These are phyloP conservation scores for Scenedesmus sp. DNA, from an alignment of 163 green algal species.

Conservation along the genomic window DNA sequence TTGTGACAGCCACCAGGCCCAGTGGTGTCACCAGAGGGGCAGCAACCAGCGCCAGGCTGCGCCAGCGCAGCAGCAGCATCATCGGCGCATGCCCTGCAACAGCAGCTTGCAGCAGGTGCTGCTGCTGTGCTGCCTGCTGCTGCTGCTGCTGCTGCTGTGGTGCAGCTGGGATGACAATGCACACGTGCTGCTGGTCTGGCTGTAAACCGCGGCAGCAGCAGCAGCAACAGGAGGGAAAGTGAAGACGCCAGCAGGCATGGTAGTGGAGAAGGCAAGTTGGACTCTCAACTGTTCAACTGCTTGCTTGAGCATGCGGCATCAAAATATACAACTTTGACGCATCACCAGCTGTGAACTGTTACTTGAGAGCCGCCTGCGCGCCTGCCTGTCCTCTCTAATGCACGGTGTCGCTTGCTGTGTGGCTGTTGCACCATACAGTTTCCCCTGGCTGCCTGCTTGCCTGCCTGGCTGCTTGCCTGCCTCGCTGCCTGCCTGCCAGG, in stretches of 20 bases:
- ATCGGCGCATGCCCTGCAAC: conserved; percentile 25
- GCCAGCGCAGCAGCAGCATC: conserved; percentile 48
- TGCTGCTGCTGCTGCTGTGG: conserved; percentile 7
- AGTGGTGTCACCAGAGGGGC: conserved; percentile 26
- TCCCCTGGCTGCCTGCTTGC: neutral
- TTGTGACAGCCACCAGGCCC: neutral
- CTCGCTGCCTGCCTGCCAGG: neutral
- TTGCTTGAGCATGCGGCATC: no score
- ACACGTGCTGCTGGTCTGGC: conserved; percentile 33
- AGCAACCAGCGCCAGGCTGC: conserved; percentile 39
- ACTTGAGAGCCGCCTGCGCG: no score
- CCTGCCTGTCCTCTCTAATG: no score
- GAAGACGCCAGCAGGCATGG: neutral
- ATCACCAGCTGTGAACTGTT: no score
- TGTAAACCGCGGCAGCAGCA: neutral
- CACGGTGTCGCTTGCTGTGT: no score
- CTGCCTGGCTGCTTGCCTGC: neutral
- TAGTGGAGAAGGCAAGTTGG: neutral
- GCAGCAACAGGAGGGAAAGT: neutral
- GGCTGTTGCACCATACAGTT: no score
- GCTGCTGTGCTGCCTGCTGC: neutral
- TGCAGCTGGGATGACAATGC: conserved; percentile 37
- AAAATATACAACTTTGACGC: no score
- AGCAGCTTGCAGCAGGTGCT: neutral
- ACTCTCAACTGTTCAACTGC: no score